A percentile compares a stretch with the other conserved stretches of the same genome.
Conservation (phyloP, 1,284 basidiomycete genomes). For the Cutaneotrichosporon cutaneum region DNA sequence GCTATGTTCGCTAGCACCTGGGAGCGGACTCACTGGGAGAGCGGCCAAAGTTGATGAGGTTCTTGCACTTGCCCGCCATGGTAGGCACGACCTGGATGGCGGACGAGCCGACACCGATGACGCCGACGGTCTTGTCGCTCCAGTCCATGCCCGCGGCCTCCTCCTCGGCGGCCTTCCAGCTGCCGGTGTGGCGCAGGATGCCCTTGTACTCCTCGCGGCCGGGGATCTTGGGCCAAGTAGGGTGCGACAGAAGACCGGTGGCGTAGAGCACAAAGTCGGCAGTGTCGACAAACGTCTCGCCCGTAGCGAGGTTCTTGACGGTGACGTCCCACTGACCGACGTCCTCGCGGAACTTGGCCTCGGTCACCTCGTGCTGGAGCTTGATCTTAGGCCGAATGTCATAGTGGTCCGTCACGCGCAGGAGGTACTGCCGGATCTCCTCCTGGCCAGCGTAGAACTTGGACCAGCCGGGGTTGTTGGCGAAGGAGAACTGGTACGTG, state of each 20-base stretch:
- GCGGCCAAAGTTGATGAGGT: constrained; percentile 35
- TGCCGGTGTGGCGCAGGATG: constrained; percentile 29
- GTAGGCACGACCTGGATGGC: constrained; percentile 35
- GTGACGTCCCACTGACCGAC: constrained; percentile 34
- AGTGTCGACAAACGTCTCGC: constrained; percentile 21
- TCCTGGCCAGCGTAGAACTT: constrained; percentile 34
- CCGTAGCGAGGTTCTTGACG: constrained; percentile 14
- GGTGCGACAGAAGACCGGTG: constrained; percentile 28
- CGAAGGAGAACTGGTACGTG: constrained; percentile 32
- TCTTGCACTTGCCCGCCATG: constrained; percentile 23
- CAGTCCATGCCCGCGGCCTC: constrained; percentile 25
- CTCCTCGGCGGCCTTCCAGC: constrained; percentile 23
- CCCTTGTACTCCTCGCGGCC: constrained; percentile 34
- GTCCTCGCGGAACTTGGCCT: constrained; percentile 29
- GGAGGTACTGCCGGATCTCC: constrained; percentile 38
- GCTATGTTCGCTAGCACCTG: too few relatives aligned
- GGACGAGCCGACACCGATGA: constrained; percentile 26
- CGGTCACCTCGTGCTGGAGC: constrained; percentile 30
- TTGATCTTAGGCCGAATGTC: constrained; percentile 30
- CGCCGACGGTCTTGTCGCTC: constrained; percentile 16
- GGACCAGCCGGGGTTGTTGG: constrained; percentile 29
- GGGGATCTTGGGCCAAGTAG: constrained; percentile 40
- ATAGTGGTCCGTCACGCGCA: constrained; percentile 27
- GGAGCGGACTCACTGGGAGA: constrained; percentile 11
- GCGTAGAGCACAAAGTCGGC: constrained; percentile 41